Evolutionary conservation across 768 basidiomycete genomes (phyloP).

Genomic region (Hebeloma cylindrosporum): DNA sequence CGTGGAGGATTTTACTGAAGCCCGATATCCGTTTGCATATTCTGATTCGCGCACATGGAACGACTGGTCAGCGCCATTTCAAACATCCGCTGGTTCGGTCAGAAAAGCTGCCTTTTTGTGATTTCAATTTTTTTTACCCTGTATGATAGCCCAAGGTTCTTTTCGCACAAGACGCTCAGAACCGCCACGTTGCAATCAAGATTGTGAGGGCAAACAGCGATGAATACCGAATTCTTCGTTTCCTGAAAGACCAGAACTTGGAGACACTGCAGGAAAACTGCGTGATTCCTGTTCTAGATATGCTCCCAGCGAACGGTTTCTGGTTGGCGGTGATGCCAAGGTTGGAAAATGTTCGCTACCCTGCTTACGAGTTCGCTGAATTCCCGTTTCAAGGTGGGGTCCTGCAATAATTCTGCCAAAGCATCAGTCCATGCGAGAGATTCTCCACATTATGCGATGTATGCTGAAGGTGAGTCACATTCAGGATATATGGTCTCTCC

Average conservation of each 20-base stretch:
- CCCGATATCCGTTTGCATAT: no score
- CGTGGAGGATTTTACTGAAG: no score
- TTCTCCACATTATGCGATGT: conserved; percentile 13
- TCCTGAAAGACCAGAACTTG: conserved; percentile 17
- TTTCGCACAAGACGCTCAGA: conserved; percentile 23
- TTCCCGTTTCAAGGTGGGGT: conserved; percentile 16
- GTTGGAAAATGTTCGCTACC: background rate
- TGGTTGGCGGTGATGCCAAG: conserved; percentile 32
- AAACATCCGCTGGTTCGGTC: no score
- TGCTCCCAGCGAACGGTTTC: conserved; percentile 21
- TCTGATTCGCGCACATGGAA: no score
- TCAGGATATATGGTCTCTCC: background rate
- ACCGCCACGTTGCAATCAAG: conserved; percentile 28
- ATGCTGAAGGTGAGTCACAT: conserved; percentile 12
- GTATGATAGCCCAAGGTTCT: no score
- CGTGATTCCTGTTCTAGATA: conserved; percentile 26
- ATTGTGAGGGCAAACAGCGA: conserved; percentile 18
- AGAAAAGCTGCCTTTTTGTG: no score
- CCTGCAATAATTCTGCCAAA: background rate
- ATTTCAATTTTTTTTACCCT: no score
- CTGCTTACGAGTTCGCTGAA: background rate
- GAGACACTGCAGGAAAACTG: conserved; percentile 6
- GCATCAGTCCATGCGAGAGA: conserved; percentile 2
- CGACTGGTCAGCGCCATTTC: no score
- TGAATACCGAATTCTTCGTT: conserved; percentile 23